Base-by-base conservation (phyloP, 2,329 filamentous ascomycete genomes). In the Fusarium compactum region DNA sequence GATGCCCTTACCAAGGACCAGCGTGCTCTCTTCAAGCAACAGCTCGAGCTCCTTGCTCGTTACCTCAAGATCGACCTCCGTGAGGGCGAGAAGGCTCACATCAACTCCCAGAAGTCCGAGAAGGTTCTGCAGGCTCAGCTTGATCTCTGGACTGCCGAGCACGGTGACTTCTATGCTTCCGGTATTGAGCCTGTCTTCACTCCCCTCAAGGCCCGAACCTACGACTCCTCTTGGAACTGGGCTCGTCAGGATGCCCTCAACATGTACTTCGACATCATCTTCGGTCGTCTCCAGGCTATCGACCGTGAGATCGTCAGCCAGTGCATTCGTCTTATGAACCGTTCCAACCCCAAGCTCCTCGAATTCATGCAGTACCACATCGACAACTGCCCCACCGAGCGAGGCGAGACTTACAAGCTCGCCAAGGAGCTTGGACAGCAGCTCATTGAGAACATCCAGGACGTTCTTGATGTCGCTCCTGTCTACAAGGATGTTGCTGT, bases 291-390 rank as follows among this genome's bases (percentile, higher is more conserved):
- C 57, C 90, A 96, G 84, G 93, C 91, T 52, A 92, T 99, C 43
- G 96, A 99, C 77, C 93, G 96, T 70, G 96, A 99, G 81, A 99
- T 98, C 76, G 96, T 99, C 79, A 98, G 95, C 82, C 95, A 95
- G 80, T 99, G 96, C 83, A 98, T 99, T 78, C 92, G 94, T 73
- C 96, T 99, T 83, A 99, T 99, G 96, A 99, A 98, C 85, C 92
- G 96, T 69, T 97, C 96, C 34, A 99, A 98, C 80, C 96, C 96
- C 4, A 92, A 93, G 38, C 89, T 99, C 2, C 88, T 99, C 62
- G 95, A 99, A 75, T 99, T 98, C 82, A 99, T 99, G 96, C 96
- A 99, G 80, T 98, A 99, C 77, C 96, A 99, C 84, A 99, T 99
- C 77, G 96, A 99, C 77, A 96, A 98, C 85, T 98, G 95, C 84